phyloP scores from a whole-genome alignment of 441 rosid genomes.

The Aquilaria agallochum region DNA sequence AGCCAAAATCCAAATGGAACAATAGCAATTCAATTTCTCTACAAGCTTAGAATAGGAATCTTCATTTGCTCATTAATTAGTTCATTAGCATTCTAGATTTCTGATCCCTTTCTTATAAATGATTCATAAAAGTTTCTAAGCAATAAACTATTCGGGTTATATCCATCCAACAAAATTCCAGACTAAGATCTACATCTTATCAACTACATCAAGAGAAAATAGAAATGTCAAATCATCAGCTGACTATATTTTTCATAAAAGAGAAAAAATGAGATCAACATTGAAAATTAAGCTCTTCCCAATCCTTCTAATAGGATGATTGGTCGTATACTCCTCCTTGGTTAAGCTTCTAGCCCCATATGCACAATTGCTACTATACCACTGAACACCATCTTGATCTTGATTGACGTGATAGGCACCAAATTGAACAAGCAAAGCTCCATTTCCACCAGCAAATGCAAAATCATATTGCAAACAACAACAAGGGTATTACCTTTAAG shows the following conservation, averaged over 20 bases:
- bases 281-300: slow-evolving; percentile 88
- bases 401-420: slow-evolving; percentile 97
- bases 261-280: slow-evolving; percentile 29
- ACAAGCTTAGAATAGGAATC: background rate
- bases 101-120: no score
- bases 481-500: slow-evolving; percentile 63
- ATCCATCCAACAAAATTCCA: no score
- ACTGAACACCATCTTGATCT: slow-evolving; percentile 95
- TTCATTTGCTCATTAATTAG: no score
- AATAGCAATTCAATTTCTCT: background rate
- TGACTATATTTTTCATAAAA: background rate
- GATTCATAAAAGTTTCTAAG: no score
- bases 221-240: no score
- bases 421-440: slow-evolving; percentile 90
- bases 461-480: slow-evolving; percentile 63
- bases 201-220: no score
- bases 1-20: background rate
- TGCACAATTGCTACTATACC: slow-evolving; percentile 92
- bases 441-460: slow-evolving; percentile 77
- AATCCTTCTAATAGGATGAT: slow-evolving; percentile 92
- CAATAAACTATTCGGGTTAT: no score
- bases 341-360: slow-evolving; percentile 76
- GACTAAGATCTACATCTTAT: no score
- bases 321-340: slow-evolving; percentile 77
- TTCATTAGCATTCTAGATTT: no score